Conservation (phyloP, 2,329 filamentous ascomycete genomes). For the Stemphylium lycopersici region DNA sequence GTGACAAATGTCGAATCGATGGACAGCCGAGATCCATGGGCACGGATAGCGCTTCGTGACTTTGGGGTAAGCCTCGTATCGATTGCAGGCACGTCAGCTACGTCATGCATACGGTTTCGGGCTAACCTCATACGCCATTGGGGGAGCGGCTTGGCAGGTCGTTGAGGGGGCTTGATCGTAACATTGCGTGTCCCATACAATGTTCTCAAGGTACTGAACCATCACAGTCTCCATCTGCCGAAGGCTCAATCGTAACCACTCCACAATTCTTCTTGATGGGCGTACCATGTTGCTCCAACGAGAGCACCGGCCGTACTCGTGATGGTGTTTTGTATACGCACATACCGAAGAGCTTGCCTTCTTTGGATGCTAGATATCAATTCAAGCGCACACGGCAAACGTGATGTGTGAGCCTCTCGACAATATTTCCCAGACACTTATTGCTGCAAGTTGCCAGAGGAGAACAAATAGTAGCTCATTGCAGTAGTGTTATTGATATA, state of each 20-base stretch:
- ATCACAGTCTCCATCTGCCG: too few species aligned
- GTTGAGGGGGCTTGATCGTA: not conserved
- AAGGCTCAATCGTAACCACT: too few species aligned
- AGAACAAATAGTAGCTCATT: not conserved
- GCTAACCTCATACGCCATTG: constrained; percentile 40
- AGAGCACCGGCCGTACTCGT: too few species aligned
- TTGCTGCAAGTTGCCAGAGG: not conserved
- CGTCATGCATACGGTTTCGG: constrained; percentile 6
- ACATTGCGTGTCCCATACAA: not conserved
- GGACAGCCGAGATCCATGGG: not conserved
- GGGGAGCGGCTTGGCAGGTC: constrained; percentile 27
- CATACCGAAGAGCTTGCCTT: too few species aligned
- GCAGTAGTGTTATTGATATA: not conserved
- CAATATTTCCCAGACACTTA: not conserved
- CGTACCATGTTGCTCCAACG: too few species aligned
- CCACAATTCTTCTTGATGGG: too few species aligned
- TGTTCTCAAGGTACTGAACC: too few species aligned
- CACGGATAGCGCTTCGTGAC: constrained; percentile 95
- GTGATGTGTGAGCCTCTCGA: not conserved
- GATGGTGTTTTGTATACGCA: too few species aligned
- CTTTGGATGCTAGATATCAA: too few species aligned
- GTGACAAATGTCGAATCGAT: not conserved
- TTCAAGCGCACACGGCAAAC: too few species aligned
- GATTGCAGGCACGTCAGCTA: constrained; percentile 11
- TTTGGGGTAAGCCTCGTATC: constrained; percentile 74